Evolutionary conservation across 2,329 filamentous ascomycete genomes (phyloP), one percentile per base, ranked within the genome.

Genomic region (Penicillium brevicompactum): DNA sequence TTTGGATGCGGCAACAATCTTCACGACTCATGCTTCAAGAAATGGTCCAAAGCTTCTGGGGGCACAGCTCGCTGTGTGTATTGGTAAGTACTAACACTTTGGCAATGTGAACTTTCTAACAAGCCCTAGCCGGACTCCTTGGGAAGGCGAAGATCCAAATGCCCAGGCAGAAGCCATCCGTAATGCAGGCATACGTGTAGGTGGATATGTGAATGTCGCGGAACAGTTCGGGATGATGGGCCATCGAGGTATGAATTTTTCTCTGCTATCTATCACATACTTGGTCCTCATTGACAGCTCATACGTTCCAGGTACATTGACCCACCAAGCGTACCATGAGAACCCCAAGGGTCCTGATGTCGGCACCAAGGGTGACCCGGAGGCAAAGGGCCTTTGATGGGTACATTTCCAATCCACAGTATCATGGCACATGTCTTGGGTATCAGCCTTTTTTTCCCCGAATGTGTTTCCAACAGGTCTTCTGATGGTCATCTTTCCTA

Each of bases 1-100:
- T 79, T 80, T 0, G 76, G 80, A 2, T 88, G 85, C 61, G 85
- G 84, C 16, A 86, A 87, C 69, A 87, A 87, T 62, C 72, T 86
- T n/a, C 84, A 86, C 67, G 78, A 79, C 55, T 64, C 68, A 1
- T 86, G 84, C 61, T 85, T 86, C 67, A 69, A 80, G 51, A 75
- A 80, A 56, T 86, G 84, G 84, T 73, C 71, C 10, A 67, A 64
- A 1, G 58, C 65, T 1, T 65, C 64, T 18, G 65, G 69, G 9
- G 14, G 18, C 16, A 14, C 4, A 21, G 71, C 79, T 10, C 65
- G 70, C 42, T 80, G 78, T 53, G 74, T 80, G 14, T 78, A 78
- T 59, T 80, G 78, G 76, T 78, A 60, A 51, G 72, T 64, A 13
- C 10, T 22, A 18, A 32, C 11, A 5, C 3, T 4, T 47, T 3